Conservation (phyloP, 2,329 filamentous ascomycete genomes). For the Exophiala sideris region DNA sequence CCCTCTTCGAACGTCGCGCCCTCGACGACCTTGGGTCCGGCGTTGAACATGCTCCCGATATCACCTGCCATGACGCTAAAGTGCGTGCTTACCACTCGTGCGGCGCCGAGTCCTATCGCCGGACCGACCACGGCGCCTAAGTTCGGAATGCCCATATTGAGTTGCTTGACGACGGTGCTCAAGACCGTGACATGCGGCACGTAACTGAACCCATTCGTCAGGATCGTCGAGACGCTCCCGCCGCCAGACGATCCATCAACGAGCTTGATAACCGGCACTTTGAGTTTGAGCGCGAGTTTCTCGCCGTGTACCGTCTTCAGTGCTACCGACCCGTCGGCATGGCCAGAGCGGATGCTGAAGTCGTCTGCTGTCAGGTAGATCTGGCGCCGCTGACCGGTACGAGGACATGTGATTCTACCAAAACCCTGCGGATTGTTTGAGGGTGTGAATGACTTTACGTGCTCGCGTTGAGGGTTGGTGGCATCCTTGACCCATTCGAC, state of each 20-base stretch:
- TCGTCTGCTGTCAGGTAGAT: constrained; percentile 63
- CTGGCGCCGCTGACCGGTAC: constrained; percentile 43
- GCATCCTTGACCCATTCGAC: constrained; percentile 51
- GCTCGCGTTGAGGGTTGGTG: constrained; percentile 42
- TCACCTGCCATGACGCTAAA: constrained; percentile 65
- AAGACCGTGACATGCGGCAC: constrained; percentile 57
- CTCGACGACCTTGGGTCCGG: constrained; percentile 61
- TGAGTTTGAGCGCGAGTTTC: constrained; percentile 60
- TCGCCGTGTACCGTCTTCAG: constrained; percentile 60
- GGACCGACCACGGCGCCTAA: constrained; percentile 61
- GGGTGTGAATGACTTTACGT: constrained; percentile 53
- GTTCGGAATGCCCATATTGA: constrained; percentile 64
- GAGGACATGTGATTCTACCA: constrained; percentile 41
- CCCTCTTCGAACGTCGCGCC: constrained; percentile 64
- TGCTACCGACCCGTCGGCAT: constrained; percentile 59
- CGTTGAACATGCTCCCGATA: constrained; percentile 61
- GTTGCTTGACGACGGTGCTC: constrained; percentile 28
- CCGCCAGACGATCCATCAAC: constrained; percentile 63
- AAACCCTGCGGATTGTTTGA: constrained; percentile 63
- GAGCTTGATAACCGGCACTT: constrained; percentile 62
- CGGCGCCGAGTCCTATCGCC: constrained; percentile 59
- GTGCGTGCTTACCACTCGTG: constrained; percentile 59
- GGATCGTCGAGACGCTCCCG: constrained; percentile 37
- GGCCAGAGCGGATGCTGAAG: constrained; percentile 60
- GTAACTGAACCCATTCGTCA: constrained; percentile 53